Evolutionary conservation across 1,284 basidiomycete genomes (phyloP).

Genomic region (Flammula alnicola): DNA sequence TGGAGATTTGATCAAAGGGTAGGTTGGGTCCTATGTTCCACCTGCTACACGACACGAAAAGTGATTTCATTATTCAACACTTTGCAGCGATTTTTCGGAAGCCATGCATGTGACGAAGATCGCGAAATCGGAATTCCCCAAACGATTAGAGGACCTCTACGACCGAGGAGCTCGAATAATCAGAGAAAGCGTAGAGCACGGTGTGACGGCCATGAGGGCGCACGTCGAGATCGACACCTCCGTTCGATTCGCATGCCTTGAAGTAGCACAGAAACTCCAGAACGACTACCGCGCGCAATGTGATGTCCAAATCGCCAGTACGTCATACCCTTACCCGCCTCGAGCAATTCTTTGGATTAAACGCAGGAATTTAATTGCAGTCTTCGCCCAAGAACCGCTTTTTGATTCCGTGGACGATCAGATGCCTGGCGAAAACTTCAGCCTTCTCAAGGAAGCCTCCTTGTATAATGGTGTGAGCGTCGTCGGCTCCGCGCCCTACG

Average conservation of each 20-base stretch:
- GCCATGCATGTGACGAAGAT: constrained; percentile 55
- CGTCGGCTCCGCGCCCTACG: constrained; percentile 68
- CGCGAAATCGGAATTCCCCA: constrained; percentile 53
- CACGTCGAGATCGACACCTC: constrained; percentile 65
- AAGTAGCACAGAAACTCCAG: constrained; percentile 52
- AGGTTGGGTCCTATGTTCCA: constrained; percentile 23
- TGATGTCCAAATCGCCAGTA: constrained; percentile 61
- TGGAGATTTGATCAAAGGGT: constrained; percentile 56
- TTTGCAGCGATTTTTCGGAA: constrained; percentile 56
- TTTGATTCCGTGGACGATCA: constrained; percentile 41
- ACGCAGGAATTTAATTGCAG: constrained; percentile 35
- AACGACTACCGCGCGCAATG: constrained; percentile 50
- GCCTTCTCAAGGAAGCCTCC: constrained; percentile 46
- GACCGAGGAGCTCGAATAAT: constrained; percentile 56
- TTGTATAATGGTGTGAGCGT: constrained; percentile 45
- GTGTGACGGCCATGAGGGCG: constrained; percentile 67
- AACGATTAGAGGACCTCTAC: constrained; percentile 49
- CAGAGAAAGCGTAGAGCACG: constrained; percentile 57
- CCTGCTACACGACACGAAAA: not conserved
- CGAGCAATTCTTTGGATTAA: constrained; percentile 11
- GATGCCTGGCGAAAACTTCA: constrained; percentile 47
- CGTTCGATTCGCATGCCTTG: constrained; percentile 55
- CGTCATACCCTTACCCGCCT: constrained; percentile 15
- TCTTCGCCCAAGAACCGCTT: constrained; percentile 66
- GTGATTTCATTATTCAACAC: constrained; percentile 6